Percentiles rank a stretch among this genome's conserved stretches.
Evolutionary conservation across 2,329 filamentous ascomycete genomes (phyloP).

Genomic region (Fusarium ambrosium): DNA sequence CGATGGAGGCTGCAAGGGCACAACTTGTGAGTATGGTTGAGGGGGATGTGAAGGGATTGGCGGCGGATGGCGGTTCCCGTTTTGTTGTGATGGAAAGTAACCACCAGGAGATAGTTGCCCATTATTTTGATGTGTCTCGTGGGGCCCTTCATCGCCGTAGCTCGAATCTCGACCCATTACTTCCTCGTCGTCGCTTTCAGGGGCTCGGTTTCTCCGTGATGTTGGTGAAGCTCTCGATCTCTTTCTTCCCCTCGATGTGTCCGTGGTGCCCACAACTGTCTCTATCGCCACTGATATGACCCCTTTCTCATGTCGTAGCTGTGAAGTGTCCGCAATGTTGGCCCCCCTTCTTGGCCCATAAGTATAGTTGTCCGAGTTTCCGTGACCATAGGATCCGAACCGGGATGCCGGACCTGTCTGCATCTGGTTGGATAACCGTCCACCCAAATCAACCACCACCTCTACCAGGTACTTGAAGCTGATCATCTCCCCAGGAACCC

Average conservation of each 20-base stretch:
- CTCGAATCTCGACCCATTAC: conserved; percentile 37
- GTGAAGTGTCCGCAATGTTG: conserved; percentile 88
- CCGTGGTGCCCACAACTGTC: conserved; percentile 86
- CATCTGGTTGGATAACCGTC: conserved; percentile 81
- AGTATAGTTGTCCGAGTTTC: conserved; percentile 45
- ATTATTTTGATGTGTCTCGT: conserved; percentile 33
- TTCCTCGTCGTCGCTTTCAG: conserved; percentile 52
- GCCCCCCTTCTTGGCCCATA: conserved; percentile 57
- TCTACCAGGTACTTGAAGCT: conserved; percentile 95
- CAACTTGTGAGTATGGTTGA: conserved; percentile 53
- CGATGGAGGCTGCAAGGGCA: conserved; percentile 24
- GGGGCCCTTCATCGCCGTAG: conserved; percentile 40
- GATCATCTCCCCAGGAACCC: conserved; percentile 93
- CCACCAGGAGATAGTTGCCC: conserved; percentile 38
- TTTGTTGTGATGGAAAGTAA: conserved; percentile 52
- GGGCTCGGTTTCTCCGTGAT: conserved; percentile 46
- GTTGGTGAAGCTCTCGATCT: conserved; percentile 42
- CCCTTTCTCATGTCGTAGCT: conserved; percentile 87
- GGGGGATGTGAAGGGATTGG: conserved; percentile 40
- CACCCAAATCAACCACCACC: conserved; percentile 91
- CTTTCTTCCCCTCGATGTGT: conserved; percentile 68
- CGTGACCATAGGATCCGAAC: conserved; percentile 52
- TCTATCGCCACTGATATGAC: conserved; percentile 92
- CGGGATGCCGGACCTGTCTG: conserved; percentile 70
- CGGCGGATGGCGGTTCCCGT: conserved; percentile 52